phyloP scores from a whole-genome alignment of 2,329 filamentous ascomycete genomes.

The Pezicula neosporulosa region DNA sequence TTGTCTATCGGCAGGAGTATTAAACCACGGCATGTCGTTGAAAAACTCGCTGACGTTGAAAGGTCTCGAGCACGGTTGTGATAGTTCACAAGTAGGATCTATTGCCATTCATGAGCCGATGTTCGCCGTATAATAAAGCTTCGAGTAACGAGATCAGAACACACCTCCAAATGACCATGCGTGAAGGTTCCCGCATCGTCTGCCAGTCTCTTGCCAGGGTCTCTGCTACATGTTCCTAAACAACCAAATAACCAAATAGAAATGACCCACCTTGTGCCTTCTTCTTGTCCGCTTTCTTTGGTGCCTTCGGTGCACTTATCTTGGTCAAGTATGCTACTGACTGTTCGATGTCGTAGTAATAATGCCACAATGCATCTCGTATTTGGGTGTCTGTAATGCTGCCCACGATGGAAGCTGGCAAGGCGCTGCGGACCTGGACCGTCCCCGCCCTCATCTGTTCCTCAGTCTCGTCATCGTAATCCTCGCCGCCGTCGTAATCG shows the following conservation, averaged over 20 bases:
- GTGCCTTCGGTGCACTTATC: constrained; percentile 33
- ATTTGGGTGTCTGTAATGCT: constrained; percentile 67
- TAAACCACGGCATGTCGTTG: constrained; percentile 80
- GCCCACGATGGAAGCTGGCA: constrained; percentile 53
- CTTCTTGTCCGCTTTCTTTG: constrained; percentile 32
- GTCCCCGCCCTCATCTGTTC: constrained; percentile 64
- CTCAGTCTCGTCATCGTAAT: constrained; percentile 33
- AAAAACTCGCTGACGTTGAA: constrained; percentile 64
- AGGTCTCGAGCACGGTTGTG: constrained; percentile 16
- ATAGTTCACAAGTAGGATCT: neutral
- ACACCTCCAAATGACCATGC: no score
- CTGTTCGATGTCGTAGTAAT: constrained; percentile 91
- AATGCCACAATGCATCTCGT: constrained; percentile 89
- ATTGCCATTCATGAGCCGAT: neutral
- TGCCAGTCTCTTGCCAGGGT: neutral
- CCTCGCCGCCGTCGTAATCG: constrained; percentile 44
- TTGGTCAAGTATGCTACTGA: constrained; percentile 76
- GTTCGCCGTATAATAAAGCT: neutral
- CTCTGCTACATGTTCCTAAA: neutral
- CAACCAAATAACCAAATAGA: constrained; percentile 8
- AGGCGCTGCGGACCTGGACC: constrained; percentile 58
- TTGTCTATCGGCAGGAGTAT: constrained; percentile 62
- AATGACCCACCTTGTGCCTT: constrained; percentile 28
- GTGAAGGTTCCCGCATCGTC: neutral
- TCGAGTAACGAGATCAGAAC: neutral